Evolutionary conservation across 306 rosid species (phyloP).

Genomic region (Fragaria nilgerrensis): DNA sequence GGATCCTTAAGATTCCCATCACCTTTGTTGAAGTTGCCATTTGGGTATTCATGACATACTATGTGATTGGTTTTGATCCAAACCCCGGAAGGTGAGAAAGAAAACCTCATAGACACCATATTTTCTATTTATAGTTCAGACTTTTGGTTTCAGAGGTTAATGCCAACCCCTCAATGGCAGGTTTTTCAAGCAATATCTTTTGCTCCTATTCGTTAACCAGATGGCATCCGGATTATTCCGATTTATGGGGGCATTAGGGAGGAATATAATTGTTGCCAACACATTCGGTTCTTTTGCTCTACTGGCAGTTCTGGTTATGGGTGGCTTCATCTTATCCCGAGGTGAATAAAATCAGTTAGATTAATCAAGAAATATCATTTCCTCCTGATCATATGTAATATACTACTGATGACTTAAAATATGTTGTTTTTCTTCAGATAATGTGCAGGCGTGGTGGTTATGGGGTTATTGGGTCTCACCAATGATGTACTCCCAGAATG

Average conservation of each 20-base stretch:
- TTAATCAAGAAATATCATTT: not conserved
- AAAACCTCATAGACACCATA: not conserved
- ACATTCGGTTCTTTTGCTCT: constrained; percentile 48
- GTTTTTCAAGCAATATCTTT: constrained; percentile 38
- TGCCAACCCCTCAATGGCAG: constrained; percentile 21
- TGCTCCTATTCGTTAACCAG: constrained; percentile 34
- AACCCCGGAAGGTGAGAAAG: constrained; percentile 26
- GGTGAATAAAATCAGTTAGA: constrained; percentile 22
- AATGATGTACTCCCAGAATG: constrained; percentile 40
- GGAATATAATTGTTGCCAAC: constrained; percentile 46
- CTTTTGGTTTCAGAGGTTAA: not conserved
- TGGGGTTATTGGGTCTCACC: constrained; percentile 52
- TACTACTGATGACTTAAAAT: not conserved
- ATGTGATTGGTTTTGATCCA: constrained; percentile 46
- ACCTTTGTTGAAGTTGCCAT: constrained; percentile 33
- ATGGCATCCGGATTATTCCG: constrained; percentile 41
- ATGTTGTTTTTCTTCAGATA: constrained; percentile 10
- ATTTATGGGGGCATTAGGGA: constrained; percentile 40
- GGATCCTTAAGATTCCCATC: constrained; percentile 44
- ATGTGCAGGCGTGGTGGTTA: constrained; percentile 43
- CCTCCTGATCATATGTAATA: not conserved
- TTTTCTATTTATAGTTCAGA: not conserved
- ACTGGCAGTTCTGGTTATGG: constrained; percentile 38
- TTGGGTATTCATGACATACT: constrained; percentile 44
- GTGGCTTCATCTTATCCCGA: constrained; percentile 49